Percentiles rank a stretch among this genome's conserved stretches.
Conservation (phyloP, 441 rosid species). For the Cnidoscolus chayamansa region DNA sequence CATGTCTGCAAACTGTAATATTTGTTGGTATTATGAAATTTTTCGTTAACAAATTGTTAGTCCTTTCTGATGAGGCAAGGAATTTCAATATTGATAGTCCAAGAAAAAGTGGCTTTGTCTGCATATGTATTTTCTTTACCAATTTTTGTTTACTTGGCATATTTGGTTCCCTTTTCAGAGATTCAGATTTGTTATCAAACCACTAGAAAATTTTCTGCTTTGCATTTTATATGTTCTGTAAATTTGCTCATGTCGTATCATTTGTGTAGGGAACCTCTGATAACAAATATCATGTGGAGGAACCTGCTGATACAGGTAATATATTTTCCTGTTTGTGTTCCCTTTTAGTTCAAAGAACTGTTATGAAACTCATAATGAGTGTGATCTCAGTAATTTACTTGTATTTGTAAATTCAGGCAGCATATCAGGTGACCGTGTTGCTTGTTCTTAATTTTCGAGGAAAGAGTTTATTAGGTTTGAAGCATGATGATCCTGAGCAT, state of each 20-base stretch:
- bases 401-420: slow-evolving; percentile 51
- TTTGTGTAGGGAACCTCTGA: slow-evolving; percentile 76
- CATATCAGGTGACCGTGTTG: slow-evolving; percentile 74
- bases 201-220: neutral
- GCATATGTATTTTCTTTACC: neutral
- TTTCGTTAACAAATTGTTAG: neutral
- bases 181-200: neutral
- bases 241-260: neutral
- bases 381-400: neutral
- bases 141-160: neutral
- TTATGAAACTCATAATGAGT: neutral
- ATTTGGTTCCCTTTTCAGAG: neutral
- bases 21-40: neutral
- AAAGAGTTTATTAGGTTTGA: slow-evolving; percentile 50
- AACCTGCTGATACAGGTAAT: slow-evolving; percentile 84
- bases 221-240: slow-evolving; percentile 6
- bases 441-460: slow-evolving; percentile 82
- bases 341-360: neutral
- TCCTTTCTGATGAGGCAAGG: neutral
- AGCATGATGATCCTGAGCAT: slow-evolving; percentile 29
- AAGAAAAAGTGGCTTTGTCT: neutral
- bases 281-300: slow-evolving; percentile 97
- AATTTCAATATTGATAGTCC: no score
- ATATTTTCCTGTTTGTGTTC: neutral
- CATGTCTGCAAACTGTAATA: neutral